A percentile compares a stretch with the other conserved stretches of the same genome.
Evolutionary conservation across 2,329 filamentous ascomycete genomes (phyloP).

Genomic region (Verticillium isaacii): DNA sequence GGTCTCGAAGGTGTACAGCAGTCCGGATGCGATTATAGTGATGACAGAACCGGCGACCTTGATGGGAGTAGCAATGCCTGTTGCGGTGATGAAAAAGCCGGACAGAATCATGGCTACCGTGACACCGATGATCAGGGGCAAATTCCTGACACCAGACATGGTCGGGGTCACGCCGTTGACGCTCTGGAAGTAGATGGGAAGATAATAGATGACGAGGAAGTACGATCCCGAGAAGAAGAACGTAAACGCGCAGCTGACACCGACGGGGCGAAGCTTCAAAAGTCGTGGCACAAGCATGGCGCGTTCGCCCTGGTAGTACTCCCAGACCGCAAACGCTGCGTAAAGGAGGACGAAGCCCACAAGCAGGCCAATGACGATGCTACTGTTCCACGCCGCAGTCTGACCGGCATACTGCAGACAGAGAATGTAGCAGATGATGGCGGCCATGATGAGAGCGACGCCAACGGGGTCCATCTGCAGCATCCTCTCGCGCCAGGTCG

Average conservation of each 20-base stretch:
- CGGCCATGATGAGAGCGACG: constrained; percentile 23
- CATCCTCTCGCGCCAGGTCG: constrained; percentile 14
- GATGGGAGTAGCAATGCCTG: constrained; percentile 40
- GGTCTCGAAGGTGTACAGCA: constrained; percentile 34
- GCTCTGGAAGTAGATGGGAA: constrained; percentile 42
- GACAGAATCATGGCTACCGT: constrained; percentile 27
- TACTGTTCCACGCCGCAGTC: constrained; percentile 18
- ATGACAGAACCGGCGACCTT: constrained; percentile 31
- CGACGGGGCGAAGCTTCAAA: constrained; percentile 33
- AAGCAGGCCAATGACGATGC: background rate
- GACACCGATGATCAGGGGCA: constrained; percentile 32
- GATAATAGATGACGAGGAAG: constrained; percentile 27
- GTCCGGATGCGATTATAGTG: constrained; percentile 30
- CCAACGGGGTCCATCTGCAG: constrained; percentile 18
- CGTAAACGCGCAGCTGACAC: constrained; percentile 24
- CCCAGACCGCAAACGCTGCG: constrained; percentile 29
- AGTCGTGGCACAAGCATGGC: constrained; percentile 40
- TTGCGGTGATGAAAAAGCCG: constrained; percentile 27
- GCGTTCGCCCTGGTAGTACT: constrained; percentile 31
- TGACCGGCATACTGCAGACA: constrained; percentile 46
- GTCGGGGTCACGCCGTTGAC: constrained; percentile 33
- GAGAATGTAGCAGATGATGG: constrained; percentile 40
- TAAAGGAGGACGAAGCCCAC: background rate
- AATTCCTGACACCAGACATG: constrained; percentile 33
- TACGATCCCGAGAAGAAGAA: constrained; percentile 32